These are phyloP conservation scores for Exsudoporus frostii DNA, from an alignment of 768 basidiomycete species.

Conservation along the genomic window DNA sequence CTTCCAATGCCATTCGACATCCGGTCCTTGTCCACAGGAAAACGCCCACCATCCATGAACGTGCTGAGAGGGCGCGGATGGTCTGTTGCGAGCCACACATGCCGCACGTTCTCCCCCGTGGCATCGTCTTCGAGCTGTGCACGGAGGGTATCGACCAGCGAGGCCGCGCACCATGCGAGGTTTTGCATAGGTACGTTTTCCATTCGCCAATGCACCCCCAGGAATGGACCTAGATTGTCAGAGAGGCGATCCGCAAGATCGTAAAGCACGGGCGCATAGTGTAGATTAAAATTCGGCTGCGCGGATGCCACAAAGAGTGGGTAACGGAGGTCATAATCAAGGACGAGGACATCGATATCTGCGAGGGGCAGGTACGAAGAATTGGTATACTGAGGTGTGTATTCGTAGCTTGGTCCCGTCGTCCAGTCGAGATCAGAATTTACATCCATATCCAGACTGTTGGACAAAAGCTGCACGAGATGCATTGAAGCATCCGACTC, in stretches of 20 bases:
- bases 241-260: conserved; percentile 39
- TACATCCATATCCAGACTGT: background rate
- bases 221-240: conserved; percentile 36
- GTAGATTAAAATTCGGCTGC: conserved; percentile 21
- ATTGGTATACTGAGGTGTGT: conserved; percentile 13
- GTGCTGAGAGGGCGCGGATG: conserved; percentile 33
- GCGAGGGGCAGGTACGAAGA: conserved; percentile 19
- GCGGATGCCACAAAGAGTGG: conserved; percentile 35
- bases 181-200: conserved; percentile 43
- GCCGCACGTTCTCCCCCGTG: conserved; percentile 31
- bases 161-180: conserved; percentile 47
- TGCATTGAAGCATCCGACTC: conserved; percentile 10
- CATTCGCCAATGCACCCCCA: conserved; percentile 58
- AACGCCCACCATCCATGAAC: background rate
- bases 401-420: conserved; percentile 12
- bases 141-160: conserved; percentile 44
- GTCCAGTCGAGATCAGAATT: conserved; percentile 3
- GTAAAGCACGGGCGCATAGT: conserved; percentile 44
- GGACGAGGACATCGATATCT: conserved; percentile 43
- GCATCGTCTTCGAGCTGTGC: conserved; percentile 32
- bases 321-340: conserved; percentile 53
- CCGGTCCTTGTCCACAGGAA: conserved; percentile 15
- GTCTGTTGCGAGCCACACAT: conserved; percentile 58
- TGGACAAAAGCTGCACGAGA: conserved; percentile 18
- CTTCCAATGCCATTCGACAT: background rate